These are phyloP conservation scores for Zygotorulaspora chibaensis DNA, from an alignment of 805 yeast species.

Conservation along the genomic window DNA sequence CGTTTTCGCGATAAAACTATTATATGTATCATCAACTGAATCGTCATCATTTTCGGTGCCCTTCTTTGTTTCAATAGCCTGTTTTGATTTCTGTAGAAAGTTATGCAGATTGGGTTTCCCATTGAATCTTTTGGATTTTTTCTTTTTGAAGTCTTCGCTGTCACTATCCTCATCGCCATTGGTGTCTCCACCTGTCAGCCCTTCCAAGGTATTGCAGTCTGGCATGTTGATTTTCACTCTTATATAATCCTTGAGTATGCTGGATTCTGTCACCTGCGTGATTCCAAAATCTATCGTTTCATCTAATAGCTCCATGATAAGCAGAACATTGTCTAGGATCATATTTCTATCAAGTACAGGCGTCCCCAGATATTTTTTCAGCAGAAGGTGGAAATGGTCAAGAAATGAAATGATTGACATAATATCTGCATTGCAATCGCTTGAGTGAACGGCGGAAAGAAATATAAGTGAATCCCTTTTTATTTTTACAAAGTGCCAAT, in stretches of 20 bases:
- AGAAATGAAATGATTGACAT: constrained; percentile 25
- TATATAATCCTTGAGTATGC: constrained; percentile 72
- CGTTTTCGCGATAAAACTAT: constrained; percentile 70
- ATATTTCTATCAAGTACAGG: constrained; percentile 48
- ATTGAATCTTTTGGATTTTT: constrained; percentile 4
- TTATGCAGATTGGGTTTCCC: constrained; percentile 9
- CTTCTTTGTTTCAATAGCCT: constrained; percentile 2
- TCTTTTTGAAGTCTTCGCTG: constrained; percentile 1
- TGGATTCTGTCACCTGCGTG: constrained; percentile 79
- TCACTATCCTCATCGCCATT: constrained; percentile 15
- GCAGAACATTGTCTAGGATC: constrained; percentile 65
- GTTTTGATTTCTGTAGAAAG: constrained; percentile 8
- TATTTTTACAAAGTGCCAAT: constrained; percentile 22
- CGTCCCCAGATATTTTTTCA: constrained; percentile 26
- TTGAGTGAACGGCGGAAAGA: constrained; percentile 18
- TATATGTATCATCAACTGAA: constrained; percentile 42
- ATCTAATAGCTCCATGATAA: constrained; percentile 78
- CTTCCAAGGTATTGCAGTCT: constrained; percentile 22
- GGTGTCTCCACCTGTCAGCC: constrained; percentile 13
- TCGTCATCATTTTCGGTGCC: constrained; percentile 7
- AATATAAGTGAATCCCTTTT: constrained; percentile 27
- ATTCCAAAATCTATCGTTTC: constrained; percentile 87
- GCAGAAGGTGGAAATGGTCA: constrained; percentile 25
- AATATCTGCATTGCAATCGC: constrained; percentile 16
- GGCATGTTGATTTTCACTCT: constrained; percentile 50